A percentile compares a stretch with the other conserved stretches of the same genome.
Evolutionary conservation across 352 stramenopile species (phyloP).

Genomic region (Peronospora destructor): DNA sequence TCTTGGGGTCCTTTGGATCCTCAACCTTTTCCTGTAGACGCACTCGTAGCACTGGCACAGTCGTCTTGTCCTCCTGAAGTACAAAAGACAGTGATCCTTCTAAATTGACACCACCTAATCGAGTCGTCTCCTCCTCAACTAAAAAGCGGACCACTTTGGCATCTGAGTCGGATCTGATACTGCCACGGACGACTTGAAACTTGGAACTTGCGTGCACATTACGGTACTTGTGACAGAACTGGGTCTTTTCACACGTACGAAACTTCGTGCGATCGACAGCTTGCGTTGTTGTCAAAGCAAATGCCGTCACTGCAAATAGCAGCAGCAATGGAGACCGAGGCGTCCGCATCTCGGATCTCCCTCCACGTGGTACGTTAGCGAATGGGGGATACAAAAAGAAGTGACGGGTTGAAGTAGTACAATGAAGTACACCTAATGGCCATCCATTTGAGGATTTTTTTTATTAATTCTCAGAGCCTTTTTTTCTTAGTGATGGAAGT

Average conservation of each 20-base stretch:
- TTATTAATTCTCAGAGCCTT: too few species aligned
- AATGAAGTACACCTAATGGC: not conserved
- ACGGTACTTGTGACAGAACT: constrained; percentile 90
- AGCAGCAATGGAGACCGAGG: constrained; percentile 8
- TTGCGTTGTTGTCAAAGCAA: constrained; percentile 1
- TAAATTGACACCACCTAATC: constrained; percentile 21
- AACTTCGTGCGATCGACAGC: constrained; percentile 98
- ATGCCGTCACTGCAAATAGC: constrained; percentile 5
- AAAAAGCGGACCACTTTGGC: constrained; percentile 41
- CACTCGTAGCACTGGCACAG: constrained; percentile 50
- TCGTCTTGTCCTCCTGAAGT: constrained; percentile 24
- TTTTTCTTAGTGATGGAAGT: constrained; percentile 36
- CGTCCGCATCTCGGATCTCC: constrained; percentile 12
- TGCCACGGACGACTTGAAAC: constrained; percentile 33
- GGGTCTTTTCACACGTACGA: constrained; percentile 94
- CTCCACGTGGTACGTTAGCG: constrained; percentile 13
- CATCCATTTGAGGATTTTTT: too few species aligned
- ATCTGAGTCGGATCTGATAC: constrained; percentile 22
- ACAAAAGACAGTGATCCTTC: constrained; percentile 53
- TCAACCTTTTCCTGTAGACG: constrained; percentile 48
- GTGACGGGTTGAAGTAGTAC: not conserved
- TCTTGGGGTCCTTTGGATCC: constrained; percentile 45
- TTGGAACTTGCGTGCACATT: constrained; percentile 22
- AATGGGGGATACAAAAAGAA: not conserved
- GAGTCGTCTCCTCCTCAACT: constrained; percentile 30